Evolutionary conservation across 345 rosid genomes (phyloP).

Genomic region (Rhodomyrtus tomentosa): DNA sequence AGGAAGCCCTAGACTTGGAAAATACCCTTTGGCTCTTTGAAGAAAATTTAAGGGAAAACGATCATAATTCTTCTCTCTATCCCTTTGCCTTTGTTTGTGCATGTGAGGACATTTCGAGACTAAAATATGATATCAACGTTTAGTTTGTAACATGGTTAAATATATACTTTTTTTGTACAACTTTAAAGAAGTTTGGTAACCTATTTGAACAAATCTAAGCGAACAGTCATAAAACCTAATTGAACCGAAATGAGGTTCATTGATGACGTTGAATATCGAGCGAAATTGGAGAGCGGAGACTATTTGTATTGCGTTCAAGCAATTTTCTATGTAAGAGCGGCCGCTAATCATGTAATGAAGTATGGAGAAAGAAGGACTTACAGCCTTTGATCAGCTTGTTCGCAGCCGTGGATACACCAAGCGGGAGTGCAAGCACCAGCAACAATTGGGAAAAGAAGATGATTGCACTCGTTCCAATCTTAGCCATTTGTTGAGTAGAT

Average conservation of each 20-base stretch:
- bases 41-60: neutral
- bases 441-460: constrained; percentile 1
- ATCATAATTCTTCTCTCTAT: neutral
- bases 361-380: neutral
- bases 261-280: neutral
- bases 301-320: neutral
- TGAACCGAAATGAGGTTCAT: neutral
- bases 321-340: neutral
- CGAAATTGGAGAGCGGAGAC: neutral
- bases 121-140: neutral
- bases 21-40: neutral
- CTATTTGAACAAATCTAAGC: neutral
- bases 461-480: neutral
- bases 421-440: constrained; percentile 5
- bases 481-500: neutral
- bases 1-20: neutral
- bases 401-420: constrained; percentile 1
- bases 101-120: neutral
- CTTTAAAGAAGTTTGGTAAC: neutral
- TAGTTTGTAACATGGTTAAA: neutral
- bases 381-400: neutral
- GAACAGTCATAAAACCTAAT: neutral
- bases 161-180: neutral
- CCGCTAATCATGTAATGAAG: neutral
- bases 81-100: too few relatives aligned